A percentile compares a stretch with the other conserved stretches of the same genome.
phyloP scores from a whole-genome alignment of 495 filamentous ascomycete species.

The Achaetomiella virescens region DNA sequence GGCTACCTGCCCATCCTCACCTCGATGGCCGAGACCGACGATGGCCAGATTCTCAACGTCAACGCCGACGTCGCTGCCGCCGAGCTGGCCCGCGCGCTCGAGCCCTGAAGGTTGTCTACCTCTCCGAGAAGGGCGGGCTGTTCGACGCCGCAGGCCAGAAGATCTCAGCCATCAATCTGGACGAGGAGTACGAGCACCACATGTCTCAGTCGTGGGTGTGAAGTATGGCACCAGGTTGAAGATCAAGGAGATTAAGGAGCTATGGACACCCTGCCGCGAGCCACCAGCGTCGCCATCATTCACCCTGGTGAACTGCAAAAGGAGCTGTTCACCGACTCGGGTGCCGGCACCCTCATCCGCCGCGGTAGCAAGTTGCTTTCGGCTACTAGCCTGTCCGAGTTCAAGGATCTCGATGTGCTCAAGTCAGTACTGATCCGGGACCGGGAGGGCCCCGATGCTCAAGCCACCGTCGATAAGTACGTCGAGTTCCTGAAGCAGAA shows the following conservation, averaged over 20 bases:
- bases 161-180: constrained; percentile 95
- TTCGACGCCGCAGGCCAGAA: constrained; percentile 94
- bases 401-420: constrained; percentile 68
- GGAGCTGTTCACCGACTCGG: constrained; percentile 93
- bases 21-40: constrained; percentile 90
- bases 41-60: constrained; percentile 94
- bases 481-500: constrained; percentile 67
- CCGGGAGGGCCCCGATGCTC: constrained; percentile 76
- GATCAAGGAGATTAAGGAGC: constrained; percentile 97
- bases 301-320: constrained; percentile 92
- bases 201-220: constrained; percentile 96
- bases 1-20: constrained; percentile 92
- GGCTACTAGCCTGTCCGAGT: constrained; percentile 66
- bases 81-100: constrained; percentile 79
- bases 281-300: constrained; percentile 95
- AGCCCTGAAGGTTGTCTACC: constrained; percentile 98
- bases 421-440: constrained; percentile 82
- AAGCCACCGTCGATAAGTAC: constrained; percentile 79
- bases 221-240: constrained; percentile 92
- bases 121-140: constrained; percentile 94
- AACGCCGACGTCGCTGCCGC: constrained; percentile 96
- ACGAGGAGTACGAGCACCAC: constrained; percentile 92
- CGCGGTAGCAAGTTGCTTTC: constrained; percentile 85
- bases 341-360: constrained; percentile 90
- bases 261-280: constrained; percentile 80